Evolutionary conservation across 371 early-diverging fungal species (phyloP).

Genomic region (Mucor ambiguus): DNA sequence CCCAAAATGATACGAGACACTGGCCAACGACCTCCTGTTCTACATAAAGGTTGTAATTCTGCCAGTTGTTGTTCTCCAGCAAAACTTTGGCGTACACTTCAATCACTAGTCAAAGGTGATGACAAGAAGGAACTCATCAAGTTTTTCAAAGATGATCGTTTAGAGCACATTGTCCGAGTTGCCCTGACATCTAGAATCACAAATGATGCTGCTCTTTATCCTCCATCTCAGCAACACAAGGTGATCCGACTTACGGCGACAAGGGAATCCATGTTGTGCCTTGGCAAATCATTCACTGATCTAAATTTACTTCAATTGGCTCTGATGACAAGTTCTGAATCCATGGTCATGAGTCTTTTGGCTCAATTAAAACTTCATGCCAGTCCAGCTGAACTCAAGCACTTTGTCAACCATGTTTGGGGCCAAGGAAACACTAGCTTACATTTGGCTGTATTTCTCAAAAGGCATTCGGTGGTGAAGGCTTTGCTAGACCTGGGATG

Average conservation of each 20-base stretch:
- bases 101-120: constrained; percentile 23
- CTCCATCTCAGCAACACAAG: constrained; percentile 29
- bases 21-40: constrained; percentile 6
- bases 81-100: constrained; percentile 30
- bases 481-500: constrained; percentile 64
- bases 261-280: constrained; percentile 7
- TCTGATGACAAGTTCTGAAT: constrained; percentile 22
- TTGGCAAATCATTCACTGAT: constrained; percentile 27
- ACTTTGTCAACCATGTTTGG: constrained; percentile 70
- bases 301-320: constrained; percentile 29
- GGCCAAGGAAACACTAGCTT: constrained; percentile 70
- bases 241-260: constrained; percentile 11
- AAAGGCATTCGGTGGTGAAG: constrained; percentile 67
- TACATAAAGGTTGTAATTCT: constrained; percentile 32
- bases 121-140: constrained; percentile 12
- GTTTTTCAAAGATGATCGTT: constrained; percentile 24
- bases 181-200: constrained; percentile 27
- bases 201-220: constrained; percentile 24
- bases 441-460: constrained; percentile 72
- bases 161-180: constrained; percentile 26
- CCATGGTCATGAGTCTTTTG: constrained; percentile 15
- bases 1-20: constrained; percentile 11
- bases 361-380: constrained; percentile 15
- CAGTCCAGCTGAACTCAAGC: background rate
- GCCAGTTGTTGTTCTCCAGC: constrained; percentile 33